phyloP scores from a whole-genome alignment of 371 early-diverging fungal species.

The Rhizopus sp. region DNA sequence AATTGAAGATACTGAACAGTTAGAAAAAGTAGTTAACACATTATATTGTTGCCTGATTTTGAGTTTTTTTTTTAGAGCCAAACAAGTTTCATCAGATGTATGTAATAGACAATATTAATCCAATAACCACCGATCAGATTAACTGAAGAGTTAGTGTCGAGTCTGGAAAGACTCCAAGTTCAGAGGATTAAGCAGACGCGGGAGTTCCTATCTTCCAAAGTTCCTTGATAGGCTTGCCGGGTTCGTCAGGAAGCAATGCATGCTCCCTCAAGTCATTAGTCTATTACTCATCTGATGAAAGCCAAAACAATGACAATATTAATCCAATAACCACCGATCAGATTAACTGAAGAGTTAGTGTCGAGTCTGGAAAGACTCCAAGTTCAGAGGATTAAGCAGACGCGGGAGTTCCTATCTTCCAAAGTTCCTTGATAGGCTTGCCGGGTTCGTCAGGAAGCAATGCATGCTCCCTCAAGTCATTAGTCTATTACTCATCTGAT shows the following conservation, averaged over 20 bases:
- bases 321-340: conserved; percentile 23
- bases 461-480: conserved; percentile 22
- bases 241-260: conserved; percentile 20
- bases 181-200: conserved; percentile 25
- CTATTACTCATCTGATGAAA: too few relatives aligned
- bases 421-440: conserved; percentile 29
- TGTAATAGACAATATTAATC: conserved; percentile 24
- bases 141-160: conserved; percentile 27
- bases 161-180: too few relatives aligned
- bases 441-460: conserved; percentile 27
- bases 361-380: too few relatives aligned
- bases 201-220: conserved; percentile 29
- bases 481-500: too few relatives aligned
- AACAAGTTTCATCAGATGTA: conserved; percentile 13
- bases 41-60: conserved; percentile 18
- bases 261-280: conserved; percentile 26
- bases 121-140: conserved; percentile 23
- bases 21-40: conserved; percentile 19
- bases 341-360: conserved; percentile 26
- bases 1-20: conserved; percentile 23
- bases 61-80: conserved; percentile 12
- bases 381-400: conserved; percentile 25
- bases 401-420: conserved; percentile 27
- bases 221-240: conserved; percentile 30
- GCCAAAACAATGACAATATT: too few relatives aligned